Evolutionary conservation across 2,329 filamentous ascomycete species (phyloP), one percentile per base, ranked within the genome.

Genomic region (Torrubiella hemipterigena): DNA sequence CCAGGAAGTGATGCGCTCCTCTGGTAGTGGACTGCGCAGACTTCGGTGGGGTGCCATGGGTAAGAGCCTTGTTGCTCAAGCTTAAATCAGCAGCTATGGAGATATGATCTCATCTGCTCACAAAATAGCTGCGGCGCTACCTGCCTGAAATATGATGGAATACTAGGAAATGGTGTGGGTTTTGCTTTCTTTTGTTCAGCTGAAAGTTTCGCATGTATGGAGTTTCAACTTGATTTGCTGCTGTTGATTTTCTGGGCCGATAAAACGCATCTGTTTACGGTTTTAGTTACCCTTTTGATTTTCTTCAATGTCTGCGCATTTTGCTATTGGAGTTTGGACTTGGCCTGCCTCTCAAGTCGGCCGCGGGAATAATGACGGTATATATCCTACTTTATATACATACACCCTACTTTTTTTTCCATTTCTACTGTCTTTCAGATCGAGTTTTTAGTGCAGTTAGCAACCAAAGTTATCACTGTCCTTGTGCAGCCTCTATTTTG

Each of bases 31-130:
- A 12, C 49, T 76, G 34, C 59, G 62, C 38, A 57, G 65, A 36
- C 62, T 75, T 39, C 57, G 63, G 27, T 75, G 70, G 69, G 65
- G 67, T 9, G 59, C 55, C 8, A 59, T 72, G 32, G 62, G 61
- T 7, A 60, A 55, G 44, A 69, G 64, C 42, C 61, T 72, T 24
- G 55, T 61, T 23, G 67, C 69, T 13, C 34, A 36, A 24, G 34
- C 34, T 9, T 33, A 32, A 30, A 26, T 10, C n/a, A n/a, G 10
- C 15, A 32, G 65, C 38, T 30, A n/a, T n/a, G n/a, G n/a, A n/a
- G n/a, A n/a, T n/a, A n/a, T n/a, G n/a, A n/a, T n/a, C n/a, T n/a
- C n/a, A 26, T 13, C n/a, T 26, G 23, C 7, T 13, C 23, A 26
- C 7, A 13, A 6, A 26, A 7, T 8, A 14, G 23, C 15, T 12